Evolutionary conservation across 768 basidiomycete species (phyloP).

Genomic region (Tephrocybe sp.): DNA sequence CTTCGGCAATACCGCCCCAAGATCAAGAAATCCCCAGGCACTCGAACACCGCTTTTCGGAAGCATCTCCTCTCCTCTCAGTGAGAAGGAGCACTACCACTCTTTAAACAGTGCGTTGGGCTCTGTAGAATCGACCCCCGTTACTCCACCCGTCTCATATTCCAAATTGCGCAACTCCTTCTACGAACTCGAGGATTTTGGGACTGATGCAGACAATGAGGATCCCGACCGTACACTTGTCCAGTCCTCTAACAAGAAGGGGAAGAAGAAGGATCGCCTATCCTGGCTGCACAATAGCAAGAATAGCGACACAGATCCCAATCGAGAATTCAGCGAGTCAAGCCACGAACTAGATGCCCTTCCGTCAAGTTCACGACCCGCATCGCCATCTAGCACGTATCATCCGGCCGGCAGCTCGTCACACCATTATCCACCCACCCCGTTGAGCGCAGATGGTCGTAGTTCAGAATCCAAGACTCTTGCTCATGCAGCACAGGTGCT

Average conservation of each 20-base stretch:
- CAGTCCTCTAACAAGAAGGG: constrained; percentile 7
- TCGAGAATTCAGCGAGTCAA: no score
- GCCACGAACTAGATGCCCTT: constrained; percentile 3
- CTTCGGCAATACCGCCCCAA: constrained; percentile 65
- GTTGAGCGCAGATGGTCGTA: constrained; percentile 12
- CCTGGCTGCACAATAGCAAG: constrained; percentile 9
- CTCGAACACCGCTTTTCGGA: constrained; percentile 44
- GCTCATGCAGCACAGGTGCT: constrained; percentile 60
- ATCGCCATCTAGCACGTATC: constrained; percentile 15
- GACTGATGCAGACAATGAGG: constrained; percentile 17
- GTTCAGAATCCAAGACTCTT: constrained; percentile 40
- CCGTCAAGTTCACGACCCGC: constrained; percentile 7
- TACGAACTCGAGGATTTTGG: constrained; percentile 9
- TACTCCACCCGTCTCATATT: constrained; percentile 1
- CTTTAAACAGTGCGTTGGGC: constrained; percentile 29
- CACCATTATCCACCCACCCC: constrained; percentile 42
- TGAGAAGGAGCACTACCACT: constrained; percentile 46
- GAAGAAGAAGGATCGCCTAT: constrained; percentile 16
- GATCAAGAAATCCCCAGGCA: constrained; percentile 29
- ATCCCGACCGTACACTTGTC: constrained; percentile 13
- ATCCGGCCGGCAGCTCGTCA: constrained; percentile 15
- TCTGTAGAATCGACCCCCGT: constrained; percentile 20
- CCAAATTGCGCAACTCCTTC: constrained; percentile 12
- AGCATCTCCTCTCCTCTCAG: constrained; percentile 18
- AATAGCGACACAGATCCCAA: not conserved